Evolutionary conservation across 352 stramenopile genomes (phyloP).

Genomic region (Globisporangium emineosum): DNA sequence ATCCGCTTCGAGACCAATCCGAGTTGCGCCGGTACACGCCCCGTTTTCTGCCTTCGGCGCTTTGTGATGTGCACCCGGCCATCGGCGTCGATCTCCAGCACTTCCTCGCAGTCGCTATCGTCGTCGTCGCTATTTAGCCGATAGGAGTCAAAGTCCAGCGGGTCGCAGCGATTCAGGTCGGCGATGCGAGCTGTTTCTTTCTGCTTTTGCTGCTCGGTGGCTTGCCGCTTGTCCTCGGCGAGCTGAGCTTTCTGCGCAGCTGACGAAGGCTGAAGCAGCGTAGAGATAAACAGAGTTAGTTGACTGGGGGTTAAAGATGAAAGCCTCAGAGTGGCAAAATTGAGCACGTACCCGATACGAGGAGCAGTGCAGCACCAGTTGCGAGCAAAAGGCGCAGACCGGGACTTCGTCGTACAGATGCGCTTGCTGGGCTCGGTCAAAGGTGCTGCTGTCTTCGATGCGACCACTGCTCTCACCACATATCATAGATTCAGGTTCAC

Average conservation of each 20-base stretch:
- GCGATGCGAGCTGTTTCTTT: slow-evolving; percentile 21
- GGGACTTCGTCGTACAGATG: slow-evolving; percentile 60
- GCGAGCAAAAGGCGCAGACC: slow-evolving; percentile 56
- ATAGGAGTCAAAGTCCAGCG: slow-evolving; percentile 46
- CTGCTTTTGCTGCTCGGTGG: slow-evolving; percentile 23
- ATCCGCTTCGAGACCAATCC: slow-evolving; percentile 56
- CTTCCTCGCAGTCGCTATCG: slow-evolving; percentile 42
- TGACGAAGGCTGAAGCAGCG: slow-evolving; percentile 21
- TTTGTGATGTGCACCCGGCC: slow-evolving; percentile 38
- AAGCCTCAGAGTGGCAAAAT: neutral
- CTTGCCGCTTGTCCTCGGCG: slow-evolving; percentile 18
- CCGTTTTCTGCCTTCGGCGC: slow-evolving; percentile 20
- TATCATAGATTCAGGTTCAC: neutral
- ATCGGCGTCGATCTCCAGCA: slow-evolving; percentile 39
- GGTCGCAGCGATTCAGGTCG: slow-evolving; percentile 36
- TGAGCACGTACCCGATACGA: slow-evolving; percentile 37
- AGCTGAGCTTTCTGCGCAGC: slow-evolving; percentile 24
- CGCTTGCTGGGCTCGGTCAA: slow-evolving; percentile 33
- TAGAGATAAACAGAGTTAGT: neutral
- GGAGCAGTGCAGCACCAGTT: slow-evolving; percentile 44
- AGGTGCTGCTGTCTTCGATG: slow-evolving; percentile 7
- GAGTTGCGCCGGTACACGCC: slow-evolving; percentile 34
- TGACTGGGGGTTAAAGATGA: neutral
- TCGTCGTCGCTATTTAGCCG: slow-evolving; percentile 49
- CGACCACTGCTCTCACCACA: neutral